phyloP scores from a whole-genome alignment of 768 basidiomycete genomes.

The Hygrophorus pudorinus region DNA sequence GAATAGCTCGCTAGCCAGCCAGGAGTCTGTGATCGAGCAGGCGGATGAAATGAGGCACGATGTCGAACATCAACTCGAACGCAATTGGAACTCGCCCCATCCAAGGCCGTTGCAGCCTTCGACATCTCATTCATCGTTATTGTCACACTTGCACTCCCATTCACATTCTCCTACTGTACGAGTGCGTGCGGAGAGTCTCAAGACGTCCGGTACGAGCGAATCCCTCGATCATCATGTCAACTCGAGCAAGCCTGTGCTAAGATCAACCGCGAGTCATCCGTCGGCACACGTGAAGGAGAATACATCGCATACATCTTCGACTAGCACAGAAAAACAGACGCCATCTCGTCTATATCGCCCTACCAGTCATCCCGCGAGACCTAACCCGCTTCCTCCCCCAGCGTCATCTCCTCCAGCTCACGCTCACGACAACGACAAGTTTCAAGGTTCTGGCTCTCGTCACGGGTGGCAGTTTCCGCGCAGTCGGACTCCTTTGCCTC shows the following conservation, averaged over 20 bases:
- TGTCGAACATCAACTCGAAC: conserved; percentile 42
- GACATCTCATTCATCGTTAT: conserved; percentile 7
- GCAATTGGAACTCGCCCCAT: conserved; percentile 64
- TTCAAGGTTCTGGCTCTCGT: conserved; percentile 21
- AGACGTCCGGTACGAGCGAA: conserved; percentile 10
- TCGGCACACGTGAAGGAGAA: too few relatives aligned
- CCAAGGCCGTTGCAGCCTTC: conserved; percentile 26
- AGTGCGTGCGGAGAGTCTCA: conserved; percentile 15
- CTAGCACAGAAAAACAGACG: too few relatives aligned
- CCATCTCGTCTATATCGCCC: background rate
- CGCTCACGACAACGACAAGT: conserved; percentile 5
- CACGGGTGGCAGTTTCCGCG: conserved; percentile 28
- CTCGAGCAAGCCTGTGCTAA: background rate
- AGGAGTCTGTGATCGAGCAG: conserved; percentile 11
- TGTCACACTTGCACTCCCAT: conserved; percentile 6
- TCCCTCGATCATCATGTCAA: conserved; percentile 10
- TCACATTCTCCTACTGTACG: conserved; percentile 9
- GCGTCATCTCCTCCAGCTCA: background rate
- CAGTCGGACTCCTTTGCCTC: conserved; percentile 19
- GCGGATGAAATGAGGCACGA: conserved; percentile 21
- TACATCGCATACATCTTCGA: too few relatives aligned
- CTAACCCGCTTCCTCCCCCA: conserved; percentile 2
- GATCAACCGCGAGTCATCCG: background rate
- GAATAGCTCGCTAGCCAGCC: conserved; percentile 27
- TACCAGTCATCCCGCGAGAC: background rate